These are phyloP conservation scores for Amanita exitialis DNA, from an alignment of 768 basidiomycete species.

Conservation along the genomic window DNA sequence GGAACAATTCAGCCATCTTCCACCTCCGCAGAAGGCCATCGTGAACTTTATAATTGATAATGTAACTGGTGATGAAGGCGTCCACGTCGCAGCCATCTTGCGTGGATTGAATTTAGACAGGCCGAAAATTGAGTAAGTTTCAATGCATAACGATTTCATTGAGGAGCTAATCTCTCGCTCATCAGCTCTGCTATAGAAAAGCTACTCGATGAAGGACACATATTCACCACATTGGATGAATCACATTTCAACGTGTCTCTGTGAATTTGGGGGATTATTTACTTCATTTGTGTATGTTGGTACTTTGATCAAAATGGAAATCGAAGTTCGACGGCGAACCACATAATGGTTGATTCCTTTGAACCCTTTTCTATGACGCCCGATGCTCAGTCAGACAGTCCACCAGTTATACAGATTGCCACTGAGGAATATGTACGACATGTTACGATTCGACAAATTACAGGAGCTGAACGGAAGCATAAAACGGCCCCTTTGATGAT, in stretches of 20 bases:
- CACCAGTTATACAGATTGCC: not conserved
- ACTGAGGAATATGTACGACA: slow-evolving; percentile 2
- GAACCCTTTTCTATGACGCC: not conserved
- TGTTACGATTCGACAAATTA: slow-evolving; percentile 7
- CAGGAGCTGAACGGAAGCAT: slow-evolving; percentile 3
- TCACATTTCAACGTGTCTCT: slow-evolving; percentile 19
- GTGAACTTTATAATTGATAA: slow-evolving; percentile 53
- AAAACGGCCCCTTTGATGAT: not conserved
- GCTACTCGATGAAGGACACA: slow-evolving; percentile 70
- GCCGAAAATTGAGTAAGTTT: slow-evolving; percentile 51
- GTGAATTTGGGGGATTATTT: slow-evolving; percentile 12
- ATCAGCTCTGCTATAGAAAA: slow-evolving; percentile 61
- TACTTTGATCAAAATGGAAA: slow-evolving; percentile 4
- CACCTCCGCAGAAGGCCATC: slow-evolving; percentile 52
- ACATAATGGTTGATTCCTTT: not conserved
- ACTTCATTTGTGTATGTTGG: not conserved
- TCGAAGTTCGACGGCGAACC: not conserved
- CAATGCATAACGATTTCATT: not conserved
- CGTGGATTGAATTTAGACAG: slow-evolving; percentile 48
- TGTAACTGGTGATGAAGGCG: slow-evolving; percentile 44
- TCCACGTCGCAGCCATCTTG: slow-evolving; percentile 66
- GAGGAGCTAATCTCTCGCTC: not conserved
- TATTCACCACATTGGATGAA: slow-evolving; percentile 44
- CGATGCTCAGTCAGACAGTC: not conserved
- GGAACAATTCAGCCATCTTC: slow-evolving; percentile 47